Evolutionary conservation across 2,329 filamentous ascomycete species (phyloP).

Genomic region (Lomentospora prolificans): DNA sequence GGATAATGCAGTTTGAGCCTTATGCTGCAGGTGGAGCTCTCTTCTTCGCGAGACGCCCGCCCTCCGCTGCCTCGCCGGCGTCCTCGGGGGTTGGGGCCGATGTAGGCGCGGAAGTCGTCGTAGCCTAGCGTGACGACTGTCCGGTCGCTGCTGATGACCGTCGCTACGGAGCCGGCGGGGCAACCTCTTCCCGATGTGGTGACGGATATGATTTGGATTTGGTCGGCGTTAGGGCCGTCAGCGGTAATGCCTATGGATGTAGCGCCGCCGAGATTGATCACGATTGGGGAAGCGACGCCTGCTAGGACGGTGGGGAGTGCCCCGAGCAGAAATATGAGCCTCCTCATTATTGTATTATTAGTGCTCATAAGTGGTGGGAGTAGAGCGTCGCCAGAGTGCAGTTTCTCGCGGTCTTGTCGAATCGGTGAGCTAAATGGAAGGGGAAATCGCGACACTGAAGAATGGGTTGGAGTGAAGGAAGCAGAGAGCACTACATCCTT

Average conservation of each 20-base stretch:
- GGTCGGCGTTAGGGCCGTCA: neutral
- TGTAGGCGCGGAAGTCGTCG: neutral
- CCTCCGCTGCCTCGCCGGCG: neutral
- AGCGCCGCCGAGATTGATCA: neutral
- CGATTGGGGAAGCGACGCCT: neutral
- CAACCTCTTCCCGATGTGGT: neutral
- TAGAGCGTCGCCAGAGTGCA: too few species aligned
- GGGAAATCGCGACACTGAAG: too few species aligned
- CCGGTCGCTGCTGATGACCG: neutral
- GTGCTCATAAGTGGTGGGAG: neutral
- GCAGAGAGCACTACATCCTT: too few species aligned
- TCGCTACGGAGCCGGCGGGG: neutral
- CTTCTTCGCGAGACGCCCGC: neutral
- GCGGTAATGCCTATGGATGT: neutral
- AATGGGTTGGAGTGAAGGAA: too few species aligned
- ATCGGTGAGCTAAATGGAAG: too few species aligned
- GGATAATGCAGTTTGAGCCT: neutral
- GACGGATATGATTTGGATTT: neutral
- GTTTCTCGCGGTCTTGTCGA: too few species aligned
- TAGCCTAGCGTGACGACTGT: constrained; percentile 1
- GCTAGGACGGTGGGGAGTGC: neutral
- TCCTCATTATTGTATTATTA: neutral
- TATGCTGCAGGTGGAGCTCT: neutral
- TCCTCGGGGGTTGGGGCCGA: neutral
- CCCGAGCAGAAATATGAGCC: neutral